Base-by-base conservation (phyloP, 2,329 filamentous ascomycete species). In the Thermomyces lanuginosus region DNA sequence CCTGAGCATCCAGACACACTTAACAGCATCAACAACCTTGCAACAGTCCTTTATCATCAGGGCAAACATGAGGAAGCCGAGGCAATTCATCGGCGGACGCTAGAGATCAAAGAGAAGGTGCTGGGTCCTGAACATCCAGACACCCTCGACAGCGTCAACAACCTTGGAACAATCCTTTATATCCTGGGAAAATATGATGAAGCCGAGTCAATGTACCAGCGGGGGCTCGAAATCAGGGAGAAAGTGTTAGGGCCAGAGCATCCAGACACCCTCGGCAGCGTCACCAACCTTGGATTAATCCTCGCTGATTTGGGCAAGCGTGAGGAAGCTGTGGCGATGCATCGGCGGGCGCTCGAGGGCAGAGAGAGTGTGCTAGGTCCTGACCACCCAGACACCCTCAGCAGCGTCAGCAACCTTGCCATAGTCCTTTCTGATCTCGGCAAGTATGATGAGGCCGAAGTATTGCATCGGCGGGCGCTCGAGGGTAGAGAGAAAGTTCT, bases 1-100 rank as follows among this genome's bases (percentile, higher is more conserved):
- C 13, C 13, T 10, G 24, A 30, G n/a, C 39, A 42, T 27, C 33
- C 31, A n/a, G 22, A 34, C 17, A 42, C 36, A n/a, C 31, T 42
- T 7, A 21, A 2, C 7, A 38, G 31, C 18, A 31, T 40, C 28
- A 26, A 20, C 17, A 32, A 36, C 22, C 24, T 43, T 10, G 37
- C 30, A 20, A 16, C 14, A 5, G 29, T 21, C 9, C 28, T 31
- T 10, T 8, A 21, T 11, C 8, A 32, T 25, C 37, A 40, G 25
- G 34, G 34, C 16, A 23, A 30, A 14, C 31, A 28, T 22, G 27
- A 29, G 20, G 23, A 38, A 27, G 40, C 41, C n/a, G 38, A 41
- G 31, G 23, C 28, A 16, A 26, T 43, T 16, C 23, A 19, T 16
- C 19, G 23, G 13, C 9, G 24, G 5, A 24, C 24, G 24, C 24